Evolutionary conservation across 2,329 filamentous ascomycete genomes (phyloP).

Genomic region (Daldinia sp.): DNA sequence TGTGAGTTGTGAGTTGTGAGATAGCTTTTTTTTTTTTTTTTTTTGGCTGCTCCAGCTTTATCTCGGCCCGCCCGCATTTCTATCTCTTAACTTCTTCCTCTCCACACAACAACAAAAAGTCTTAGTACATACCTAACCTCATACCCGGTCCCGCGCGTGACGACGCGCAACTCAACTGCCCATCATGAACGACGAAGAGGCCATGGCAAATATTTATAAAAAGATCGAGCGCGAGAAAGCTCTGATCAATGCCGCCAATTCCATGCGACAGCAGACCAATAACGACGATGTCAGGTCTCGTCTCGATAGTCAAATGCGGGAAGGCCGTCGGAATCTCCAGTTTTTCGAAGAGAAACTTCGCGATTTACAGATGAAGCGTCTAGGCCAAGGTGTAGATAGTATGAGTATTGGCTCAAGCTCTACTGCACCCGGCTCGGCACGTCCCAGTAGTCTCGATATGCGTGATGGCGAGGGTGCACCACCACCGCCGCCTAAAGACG

Average conservation of each 20-base stretch:
- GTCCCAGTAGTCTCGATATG: conserved; percentile 57
- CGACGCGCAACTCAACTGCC: conserved; percentile 49
- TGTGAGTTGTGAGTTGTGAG: too few relatives aligned
- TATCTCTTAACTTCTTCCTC: conserved; percentile 7
- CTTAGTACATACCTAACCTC: conserved; percentile 7
- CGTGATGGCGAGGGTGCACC: conserved; percentile 60
- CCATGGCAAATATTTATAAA: conserved; percentile 82
- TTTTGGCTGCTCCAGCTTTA: conserved; percentile 33
- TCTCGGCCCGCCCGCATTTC: conserved; percentile 34
- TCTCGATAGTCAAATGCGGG: conserved; percentile 92
- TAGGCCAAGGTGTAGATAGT: conserved; percentile 71
- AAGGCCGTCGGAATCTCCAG: conserved; percentile 90
- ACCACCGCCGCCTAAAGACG: conserved; percentile 78
- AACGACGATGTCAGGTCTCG: conserved; percentile 91
- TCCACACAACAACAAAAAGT: conserved; percentile 25
- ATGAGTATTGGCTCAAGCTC: conserved; percentile 68
- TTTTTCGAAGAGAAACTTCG: conserved; percentile 94
- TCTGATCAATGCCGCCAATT: conserved; percentile 90
- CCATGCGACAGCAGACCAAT: conserved; percentile 94
- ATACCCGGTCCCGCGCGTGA: conserved; percentile 47
- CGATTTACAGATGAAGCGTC: conserved; percentile 84
- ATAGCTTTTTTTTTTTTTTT: too few relatives aligned
- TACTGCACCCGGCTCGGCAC: conserved; percentile 48
- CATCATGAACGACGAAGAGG: conserved; percentile 70
- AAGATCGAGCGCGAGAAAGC: conserved; percentile 99